Percentiles rank a stretch among this genome's conserved stretches.
Evolutionary conservation across 1,284 basidiomycete genomes (phyloP).

Genomic region (Sporisorium graminicola): DNA sequence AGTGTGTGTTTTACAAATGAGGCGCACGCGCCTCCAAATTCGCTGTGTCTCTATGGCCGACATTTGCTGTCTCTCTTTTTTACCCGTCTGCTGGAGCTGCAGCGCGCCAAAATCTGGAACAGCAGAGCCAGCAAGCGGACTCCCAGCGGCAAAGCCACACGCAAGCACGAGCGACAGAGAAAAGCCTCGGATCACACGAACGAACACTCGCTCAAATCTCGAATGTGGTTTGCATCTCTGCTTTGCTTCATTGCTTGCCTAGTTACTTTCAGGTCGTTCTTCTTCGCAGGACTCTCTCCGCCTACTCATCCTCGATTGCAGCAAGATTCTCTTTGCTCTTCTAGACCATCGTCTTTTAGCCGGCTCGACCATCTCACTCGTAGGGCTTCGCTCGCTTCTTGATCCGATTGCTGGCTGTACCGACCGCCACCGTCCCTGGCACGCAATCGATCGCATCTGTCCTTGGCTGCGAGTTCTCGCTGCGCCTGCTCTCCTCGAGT

Average conservation of each 20-base stretch:
- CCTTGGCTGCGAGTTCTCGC: not conserved
- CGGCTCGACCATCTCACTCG: not conserved
- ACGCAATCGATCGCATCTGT: not conserved
- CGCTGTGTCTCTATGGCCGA: not conserved
- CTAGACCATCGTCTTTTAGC: not conserved
- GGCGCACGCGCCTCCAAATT: constrained; percentile 37
- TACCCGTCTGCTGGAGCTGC: constrained; percentile 15
- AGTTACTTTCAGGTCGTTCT: not conserved
- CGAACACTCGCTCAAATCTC: constrained; percentile 2
- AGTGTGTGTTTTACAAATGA: constrained; percentile 16
- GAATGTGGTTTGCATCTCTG: constrained; percentile 16
- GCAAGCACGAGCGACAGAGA: constrained; percentile 6
- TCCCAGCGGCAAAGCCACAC: constrained; percentile 15
- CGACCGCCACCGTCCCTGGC: not conserved
- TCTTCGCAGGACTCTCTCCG: not conserved
- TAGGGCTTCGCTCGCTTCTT: not conserved
- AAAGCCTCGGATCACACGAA: constrained; percentile 25
- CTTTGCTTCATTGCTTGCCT: constrained; percentile 12
- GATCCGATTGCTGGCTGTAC: not conserved
- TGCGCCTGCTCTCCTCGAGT: not conserved
- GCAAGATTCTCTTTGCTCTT: not conserved
- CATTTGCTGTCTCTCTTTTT: constrained; percentile 9
- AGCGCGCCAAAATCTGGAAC: constrained; percentile 25
- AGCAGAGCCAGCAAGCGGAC: not conserved
- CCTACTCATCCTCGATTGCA: not conserved